A percentile compares a stretch with the other conserved stretches of the same genome.
Conservation (phyloP, 257 asterid species). For the Ajuga chamaepitys region DNA sequence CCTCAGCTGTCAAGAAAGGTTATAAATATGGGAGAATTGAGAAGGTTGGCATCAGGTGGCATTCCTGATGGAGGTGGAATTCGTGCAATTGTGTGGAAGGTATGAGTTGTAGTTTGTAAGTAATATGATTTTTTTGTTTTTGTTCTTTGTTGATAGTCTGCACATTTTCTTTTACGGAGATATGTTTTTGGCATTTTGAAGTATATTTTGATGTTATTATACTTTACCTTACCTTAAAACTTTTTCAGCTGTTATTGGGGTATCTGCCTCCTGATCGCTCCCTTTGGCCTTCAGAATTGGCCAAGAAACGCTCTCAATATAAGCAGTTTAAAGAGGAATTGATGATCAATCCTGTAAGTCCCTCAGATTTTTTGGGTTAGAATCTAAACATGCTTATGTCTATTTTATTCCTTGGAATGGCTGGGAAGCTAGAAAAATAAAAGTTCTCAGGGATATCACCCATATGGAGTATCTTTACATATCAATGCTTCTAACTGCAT, state of each 20-base stretch:
- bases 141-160: neutral
- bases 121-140: neutral
- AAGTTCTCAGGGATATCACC: neutral
- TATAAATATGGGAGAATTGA: conserved; percentile 81
- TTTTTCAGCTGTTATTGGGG: conserved; percentile 76
- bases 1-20: conserved; percentile 75
- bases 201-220: neutral
- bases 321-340: conserved; percentile 83
- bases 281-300: conserved; percentile 85
- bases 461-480: neutral
- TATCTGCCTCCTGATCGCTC: conserved; percentile 77
- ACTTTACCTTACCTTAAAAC: neutral
- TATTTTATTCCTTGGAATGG: neutral
- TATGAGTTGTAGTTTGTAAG: conserved; percentile 25
- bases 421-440: neutral
- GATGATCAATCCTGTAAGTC: conserved; percentile 89
- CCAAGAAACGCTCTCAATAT: conserved; percentile 84
- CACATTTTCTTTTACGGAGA: neutral
- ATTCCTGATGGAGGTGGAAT: conserved; percentile 85
- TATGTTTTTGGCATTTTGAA: neutral
- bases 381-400: neutral
- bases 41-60: conserved; percentile 86
- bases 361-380: neutral
- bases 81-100: conserved; percentile 97
- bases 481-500: neutral